Evolutionary conservation across 2,329 filamentous ascomycete genomes (phyloP).

Genomic region (Lojkania enalia): DNA sequence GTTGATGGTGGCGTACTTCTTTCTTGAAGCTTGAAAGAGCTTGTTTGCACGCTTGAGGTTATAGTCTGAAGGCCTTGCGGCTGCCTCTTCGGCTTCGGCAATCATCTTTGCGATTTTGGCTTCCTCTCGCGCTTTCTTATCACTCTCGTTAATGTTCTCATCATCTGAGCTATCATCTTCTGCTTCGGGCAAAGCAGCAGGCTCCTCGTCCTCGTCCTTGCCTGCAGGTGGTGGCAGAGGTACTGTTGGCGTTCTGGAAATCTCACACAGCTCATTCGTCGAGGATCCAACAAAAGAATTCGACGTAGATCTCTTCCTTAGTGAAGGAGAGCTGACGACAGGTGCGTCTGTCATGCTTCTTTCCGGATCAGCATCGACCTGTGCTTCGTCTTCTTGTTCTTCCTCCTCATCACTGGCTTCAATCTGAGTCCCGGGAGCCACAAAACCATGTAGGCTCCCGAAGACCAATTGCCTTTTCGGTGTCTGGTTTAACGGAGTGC

Average conservation of each 20-base stretch:
- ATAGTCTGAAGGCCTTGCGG: conserved; percentile 47
- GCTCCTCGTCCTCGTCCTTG: conserved; percentile 6
- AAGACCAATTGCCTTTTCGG: conserved; percentile 45
- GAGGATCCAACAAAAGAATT: conserved; percentile 19
- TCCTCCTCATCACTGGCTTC: conserved; percentile 42
- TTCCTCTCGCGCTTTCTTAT: conserved; percentile 57
- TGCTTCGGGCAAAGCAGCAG: conserved; percentile 5
- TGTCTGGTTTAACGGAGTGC: conserved; percentile 31
- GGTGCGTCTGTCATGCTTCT: conserved; percentile 20
- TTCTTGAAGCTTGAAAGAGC: conserved; percentile 59
- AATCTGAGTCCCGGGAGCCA: conserved; percentile 56
- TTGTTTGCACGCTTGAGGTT: conserved; percentile 51
- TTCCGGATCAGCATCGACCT: conserved; percentile 11
- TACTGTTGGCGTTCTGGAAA: conserved; percentile 16
- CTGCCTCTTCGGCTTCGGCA: conserved; percentile 50
- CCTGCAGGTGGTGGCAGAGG: conserved; percentile 2
- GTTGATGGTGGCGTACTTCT: conserved; percentile 62
- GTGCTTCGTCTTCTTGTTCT: conserved; percentile 25
- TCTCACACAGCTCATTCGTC: conserved; percentile 20
- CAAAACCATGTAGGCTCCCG: conserved; percentile 56
- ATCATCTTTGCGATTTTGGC: conserved; percentile 50
- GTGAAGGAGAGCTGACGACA: conserved; percentile 20
- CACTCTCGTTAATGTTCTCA: conserved; percentile 58
- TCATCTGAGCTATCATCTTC: conserved; percentile 39
- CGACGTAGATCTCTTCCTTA: conserved; percentile 11